These are phyloP conservation scores for Aspergillus novoparasiticus DNA, from an alignment of 2,329 filamentous ascomycete genomes.

Conservation along the genomic window DNA sequence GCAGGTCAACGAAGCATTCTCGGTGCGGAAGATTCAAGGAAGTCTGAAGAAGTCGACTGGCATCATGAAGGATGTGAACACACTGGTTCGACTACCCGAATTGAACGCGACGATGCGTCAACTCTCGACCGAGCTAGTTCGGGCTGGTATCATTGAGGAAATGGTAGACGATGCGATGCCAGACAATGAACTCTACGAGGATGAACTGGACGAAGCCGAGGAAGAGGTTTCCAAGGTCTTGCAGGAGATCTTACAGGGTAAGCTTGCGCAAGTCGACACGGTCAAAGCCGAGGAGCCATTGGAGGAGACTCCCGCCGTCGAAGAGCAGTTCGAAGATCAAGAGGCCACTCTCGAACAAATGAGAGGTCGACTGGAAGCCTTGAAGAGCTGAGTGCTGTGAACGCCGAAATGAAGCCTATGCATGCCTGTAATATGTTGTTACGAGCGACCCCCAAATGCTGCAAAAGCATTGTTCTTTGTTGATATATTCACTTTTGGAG, in stretches of 20 bases:
- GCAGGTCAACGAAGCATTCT: conserved; percentile 97
- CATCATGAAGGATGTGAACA: conserved; percentile 97
- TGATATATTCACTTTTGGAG: conserved; percentile 14
- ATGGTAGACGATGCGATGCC: conserved; percentile 88
- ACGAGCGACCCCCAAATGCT: background rate
- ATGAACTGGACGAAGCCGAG: conserved; percentile 74
- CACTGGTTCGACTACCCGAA: conserved; percentile 79
- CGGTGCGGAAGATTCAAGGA: conserved; percentile 92
- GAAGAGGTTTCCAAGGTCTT: conserved; percentile 92
- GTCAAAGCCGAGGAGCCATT: conserved; percentile 58
- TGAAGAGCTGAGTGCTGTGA: conserved; percentile 69
- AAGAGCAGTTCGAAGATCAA: conserved; percentile 80
- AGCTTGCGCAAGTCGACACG: conserved; percentile 66
- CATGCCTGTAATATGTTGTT: conserved; percentile 1
- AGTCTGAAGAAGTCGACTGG: conserved; percentile 82
- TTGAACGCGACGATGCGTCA: conserved; percentile 87
- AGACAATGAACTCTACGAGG: conserved; percentile 68
- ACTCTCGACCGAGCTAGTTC: conserved; percentile 82
- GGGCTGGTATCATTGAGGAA: conserved; percentile 96
- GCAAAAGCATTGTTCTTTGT: conserved; percentile 6
- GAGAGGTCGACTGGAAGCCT: conserved; percentile 84
- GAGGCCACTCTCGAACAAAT: conserved; percentile 93
- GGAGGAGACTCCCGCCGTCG: conserved; percentile 54
- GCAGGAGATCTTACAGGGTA: conserved; percentile 84
- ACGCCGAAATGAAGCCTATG: background rate